A percentile compares a stretch with the other conserved stretches of the same genome.
phyloP scores from a whole-genome alignment of 352 stramenopile genomes.

The Aphanomyces cochlioides region DNA sequence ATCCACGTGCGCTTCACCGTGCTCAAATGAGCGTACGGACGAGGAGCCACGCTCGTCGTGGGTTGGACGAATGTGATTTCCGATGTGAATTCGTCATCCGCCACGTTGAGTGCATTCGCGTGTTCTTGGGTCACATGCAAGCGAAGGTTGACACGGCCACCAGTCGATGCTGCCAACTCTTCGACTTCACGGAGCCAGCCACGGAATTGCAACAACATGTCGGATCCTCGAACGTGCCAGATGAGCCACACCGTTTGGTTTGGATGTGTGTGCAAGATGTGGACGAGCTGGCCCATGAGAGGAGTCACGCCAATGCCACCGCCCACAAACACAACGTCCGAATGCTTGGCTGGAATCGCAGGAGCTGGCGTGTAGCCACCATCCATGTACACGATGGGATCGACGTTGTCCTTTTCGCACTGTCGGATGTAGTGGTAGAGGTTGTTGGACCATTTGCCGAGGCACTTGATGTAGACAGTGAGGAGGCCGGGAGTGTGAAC shows the following conservation, averaged over 20 bases:
- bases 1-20: conserved; percentile 55
- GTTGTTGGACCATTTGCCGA: conserved; percentile 29
- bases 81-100: neutral
- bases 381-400: conserved; percentile 35
- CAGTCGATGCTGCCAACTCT: neutral
- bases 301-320: conserved; percentile 36
- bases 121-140: conserved; percentile 24
- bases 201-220: conserved; percentile 18
- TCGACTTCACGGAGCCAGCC: conserved; percentile 18
- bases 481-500: conserved; percentile 31
- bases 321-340: conserved; percentile 39
- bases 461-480: conserved; percentile 34
- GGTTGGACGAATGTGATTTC: neutral
- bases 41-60: neutral
- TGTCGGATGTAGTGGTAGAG: conserved; percentile 37
- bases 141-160: neutral
- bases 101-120: neutral
- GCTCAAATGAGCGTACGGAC: conserved; percentile 10
- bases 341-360: conserved; percentile 30
- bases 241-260: conserved; percentile 19
- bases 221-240: conserved; percentile 9
- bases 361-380: conserved; percentile 35
- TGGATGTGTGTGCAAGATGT: conserved; percentile 2
- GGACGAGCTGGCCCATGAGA: conserved; percentile 20
- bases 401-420: conserved; percentile 32